Conservation (phyloP, 2,329 filamentous ascomycete genomes). For the Zasmidium angulare region DNA sequence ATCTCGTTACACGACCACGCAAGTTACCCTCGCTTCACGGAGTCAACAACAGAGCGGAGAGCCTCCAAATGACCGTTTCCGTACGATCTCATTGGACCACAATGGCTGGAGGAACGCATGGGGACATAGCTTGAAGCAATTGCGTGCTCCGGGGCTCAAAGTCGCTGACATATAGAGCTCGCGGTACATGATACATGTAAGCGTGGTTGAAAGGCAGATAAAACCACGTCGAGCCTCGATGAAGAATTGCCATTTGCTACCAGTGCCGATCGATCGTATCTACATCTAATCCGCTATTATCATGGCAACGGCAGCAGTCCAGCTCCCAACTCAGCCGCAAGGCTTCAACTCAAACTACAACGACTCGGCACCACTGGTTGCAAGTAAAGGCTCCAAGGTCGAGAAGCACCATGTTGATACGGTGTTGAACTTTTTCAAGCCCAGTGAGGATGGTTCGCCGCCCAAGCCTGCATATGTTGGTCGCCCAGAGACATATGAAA, state of each 20-base stretch:
- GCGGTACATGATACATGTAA: slow-evolving; percentile 1
- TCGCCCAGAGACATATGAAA: slow-evolving; percentile 34
- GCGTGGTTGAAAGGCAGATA: not conserved
- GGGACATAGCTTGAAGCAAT: slow-evolving; percentile 16
- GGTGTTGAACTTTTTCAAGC: slow-evolving; percentile 24
- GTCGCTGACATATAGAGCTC: slow-evolving; percentile 16
- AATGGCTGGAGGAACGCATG: slow-evolving; percentile 9
- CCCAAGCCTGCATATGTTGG: slow-evolving; percentile 23
- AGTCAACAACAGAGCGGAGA: not conserved
- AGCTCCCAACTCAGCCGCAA: slow-evolving; percentile 12
- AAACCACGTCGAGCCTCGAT: not conserved
- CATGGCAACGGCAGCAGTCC: slow-evolving; percentile 24
- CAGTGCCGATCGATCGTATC: not conserved
- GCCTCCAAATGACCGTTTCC: not conserved
- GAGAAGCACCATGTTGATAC: slow-evolving; percentile 25
- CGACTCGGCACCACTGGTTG: slow-evolving; percentile 2
- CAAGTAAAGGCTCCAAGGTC: slow-evolving; percentile 9
- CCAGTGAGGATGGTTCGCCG: slow-evolving; percentile 25
- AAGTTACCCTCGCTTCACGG: not conserved
- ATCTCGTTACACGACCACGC: not conserved
- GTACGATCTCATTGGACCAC: not conserved
- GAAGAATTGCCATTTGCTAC: not conserved
- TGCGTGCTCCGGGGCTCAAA: slow-evolving; percentile 11
- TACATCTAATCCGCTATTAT: not conserved
- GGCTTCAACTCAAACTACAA: slow-evolving; percentile 10